phyloP scores from a whole-genome alignment of 2,329 filamentous ascomycete genomes.

The Phoma sp. region DNA sequence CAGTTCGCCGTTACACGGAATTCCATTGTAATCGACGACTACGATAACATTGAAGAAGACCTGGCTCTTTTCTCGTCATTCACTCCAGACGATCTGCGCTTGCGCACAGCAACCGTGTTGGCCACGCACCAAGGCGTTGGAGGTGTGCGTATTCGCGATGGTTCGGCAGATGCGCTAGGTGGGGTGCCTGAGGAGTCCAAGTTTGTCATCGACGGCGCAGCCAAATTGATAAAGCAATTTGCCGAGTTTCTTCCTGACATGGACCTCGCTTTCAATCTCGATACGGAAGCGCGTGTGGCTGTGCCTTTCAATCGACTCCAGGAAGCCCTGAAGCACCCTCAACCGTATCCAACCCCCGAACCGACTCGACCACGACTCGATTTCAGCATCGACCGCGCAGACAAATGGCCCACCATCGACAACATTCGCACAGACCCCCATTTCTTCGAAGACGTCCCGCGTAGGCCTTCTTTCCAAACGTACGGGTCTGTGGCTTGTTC shows the following conservation, averaged over 20 bases:
- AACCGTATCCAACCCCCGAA: conserved; percentile 31
- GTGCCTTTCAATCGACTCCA: conserved; percentile 53
- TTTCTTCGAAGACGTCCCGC: conserved; percentile 44
- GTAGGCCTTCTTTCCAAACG: conserved; percentile 50
- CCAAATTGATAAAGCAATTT: conserved; percentile 59
- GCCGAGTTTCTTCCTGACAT: conserved; percentile 64
- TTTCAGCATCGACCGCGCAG: conserved; percentile 49
- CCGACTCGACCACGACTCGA: conserved; percentile 30
- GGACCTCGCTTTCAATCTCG: conserved; percentile 68
- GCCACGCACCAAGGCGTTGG: conserved; percentile 62
- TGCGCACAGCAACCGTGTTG: conserved; percentile 60
- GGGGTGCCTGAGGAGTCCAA: conserved; percentile 62
- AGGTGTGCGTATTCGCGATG: conserved; percentile 62
- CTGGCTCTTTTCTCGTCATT: conserved; percentile 63
- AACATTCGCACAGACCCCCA: conserved; percentile 33
- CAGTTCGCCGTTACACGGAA: conserved; percentile 60
- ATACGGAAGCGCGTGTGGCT: conserved; percentile 64
- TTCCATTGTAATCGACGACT: conserved; percentile 65
- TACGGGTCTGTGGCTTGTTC: conserved; percentile 64
- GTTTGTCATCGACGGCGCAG: conserved; percentile 64
- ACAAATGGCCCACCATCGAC: conserved; percentile 45
- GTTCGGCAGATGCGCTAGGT: conserved; percentile 50
- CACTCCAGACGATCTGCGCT: conserved; percentile 57
- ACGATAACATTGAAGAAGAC: conserved; percentile 64
- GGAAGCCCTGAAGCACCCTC: conserved; percentile 33